A percentile compares a stretch with the other conserved stretches of the same genome.
These are phyloP conservation scores for Helianthus annuus DNA, from an alignment of 129 eudicot genomes.

Conservation along the genomic window HanXRQr2.0-SUNRISE NC_035448.2:193512097-193512596, in stretches of 20 bases:
- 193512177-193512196: slow-evolving; percentile 48
- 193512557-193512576: too few relatives aligned
- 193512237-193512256: slow-evolving; percentile 32
- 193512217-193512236: slow-evolving; percentile 18
- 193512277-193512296: not conserved
- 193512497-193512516: not conserved
- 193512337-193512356: slow-evolving; percentile 17
- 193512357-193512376: not conserved
- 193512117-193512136: slow-evolving; percentile 45
- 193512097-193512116: slow-evolving; percentile 48
- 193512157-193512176: slow-evolving; percentile 45
- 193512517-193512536: not conserved
- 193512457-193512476: not conserved
- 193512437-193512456: slow-evolving; percentile 6
- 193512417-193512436: slow-evolving; percentile 19
- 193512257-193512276: slow-evolving; percentile 27
- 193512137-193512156: slow-evolving; percentile 61
- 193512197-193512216: slow-evolving; percentile 37
- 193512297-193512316: slow-evolving; percentile 29
- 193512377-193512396: not conserved
- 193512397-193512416: slow-evolving; percentile 43
- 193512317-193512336: slow-evolving; percentile 10
- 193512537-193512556: not conserved
- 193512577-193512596: too few relatives aligned
- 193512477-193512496: not conserved